These are phyloP conservation scores for Saturnispora silvae DNA, from an alignment of 805 yeast species.

Conservation along the genomic window DNA sequence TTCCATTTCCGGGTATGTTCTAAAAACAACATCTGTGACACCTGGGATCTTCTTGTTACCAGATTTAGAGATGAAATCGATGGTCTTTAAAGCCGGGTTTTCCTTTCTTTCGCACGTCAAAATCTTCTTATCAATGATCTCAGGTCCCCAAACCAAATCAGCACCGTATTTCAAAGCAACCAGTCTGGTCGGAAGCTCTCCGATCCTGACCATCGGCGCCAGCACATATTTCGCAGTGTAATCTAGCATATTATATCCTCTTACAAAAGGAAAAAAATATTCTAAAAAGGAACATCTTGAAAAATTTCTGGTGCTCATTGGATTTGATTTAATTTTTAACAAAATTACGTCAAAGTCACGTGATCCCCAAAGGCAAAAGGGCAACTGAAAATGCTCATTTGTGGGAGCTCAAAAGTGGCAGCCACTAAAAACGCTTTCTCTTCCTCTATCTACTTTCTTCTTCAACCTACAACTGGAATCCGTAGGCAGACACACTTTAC, in stretches of 20 bases:
- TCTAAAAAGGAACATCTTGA: background rate
- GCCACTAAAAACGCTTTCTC: too few species aligned
- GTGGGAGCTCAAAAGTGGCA: too few species aligned
- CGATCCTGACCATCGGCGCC: constrained; percentile 96
- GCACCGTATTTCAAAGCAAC: constrained; percentile 78
- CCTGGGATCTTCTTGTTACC: constrained; percentile 35
- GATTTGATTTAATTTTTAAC: background rate
- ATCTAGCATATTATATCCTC: constrained; percentile 47
- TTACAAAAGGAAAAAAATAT: too few species aligned
- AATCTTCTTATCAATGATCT: constrained; percentile 79
- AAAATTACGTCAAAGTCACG: background rate
- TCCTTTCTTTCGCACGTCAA: constrained; percentile 55
- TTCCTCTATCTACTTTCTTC: too few species aligned
- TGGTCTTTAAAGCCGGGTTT: constrained; percentile 46
- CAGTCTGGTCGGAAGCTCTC: constrained; percentile 85
- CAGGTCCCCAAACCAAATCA: constrained; percentile 95
- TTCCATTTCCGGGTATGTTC: constrained; percentile 61
- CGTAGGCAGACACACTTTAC: too few species aligned
- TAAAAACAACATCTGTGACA: constrained; percentile 45
- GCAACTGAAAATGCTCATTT: background rate
- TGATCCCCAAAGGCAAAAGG: background rate
- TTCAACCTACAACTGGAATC: too few species aligned
- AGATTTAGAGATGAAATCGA: constrained; percentile 42
- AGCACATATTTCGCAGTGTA: constrained; percentile 72
- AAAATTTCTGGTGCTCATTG: background rate